Conservation (phyloP, 176 grass and related monocot species). For the Dendrocalamus sinicus region DNA sequence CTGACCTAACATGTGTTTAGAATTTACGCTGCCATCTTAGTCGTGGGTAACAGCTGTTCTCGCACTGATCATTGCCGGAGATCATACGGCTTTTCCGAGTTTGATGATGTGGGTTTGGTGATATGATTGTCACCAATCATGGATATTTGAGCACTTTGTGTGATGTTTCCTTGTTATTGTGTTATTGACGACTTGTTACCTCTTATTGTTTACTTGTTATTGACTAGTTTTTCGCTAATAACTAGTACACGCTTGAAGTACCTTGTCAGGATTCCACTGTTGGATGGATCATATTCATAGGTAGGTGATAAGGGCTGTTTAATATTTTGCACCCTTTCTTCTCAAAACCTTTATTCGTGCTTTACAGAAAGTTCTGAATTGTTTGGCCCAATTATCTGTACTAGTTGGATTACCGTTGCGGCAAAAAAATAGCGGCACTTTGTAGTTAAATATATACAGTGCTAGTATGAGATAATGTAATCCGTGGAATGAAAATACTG, state of each 20-base stretch:
- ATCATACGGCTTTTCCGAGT: slow-evolving; percentile 30
- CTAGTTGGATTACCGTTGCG: background rate
- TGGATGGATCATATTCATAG: background rate
- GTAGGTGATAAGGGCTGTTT: background rate
- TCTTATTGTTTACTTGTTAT: background rate
- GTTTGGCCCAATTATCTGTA: slow-evolving; percentile 39
- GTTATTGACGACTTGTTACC: slow-evolving; percentile 23
- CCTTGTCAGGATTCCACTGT: slow-evolving; percentile 32
- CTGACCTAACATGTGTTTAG: slow-evolving; percentile 44
- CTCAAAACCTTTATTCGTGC: background rate
- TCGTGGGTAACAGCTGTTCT: slow-evolving; percentile 49
- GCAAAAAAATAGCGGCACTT: background rate
- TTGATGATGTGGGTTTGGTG: slow-evolving; percentile 24
- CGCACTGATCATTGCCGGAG: slow-evolving; percentile 23
- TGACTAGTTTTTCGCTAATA: background rate
- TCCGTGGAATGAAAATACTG: slow-evolving; percentile 16
- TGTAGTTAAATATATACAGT: background rate
- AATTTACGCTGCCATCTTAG: slow-evolving; percentile 35
- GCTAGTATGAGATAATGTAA: background rate
- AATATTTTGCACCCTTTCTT: background rate
- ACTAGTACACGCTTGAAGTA: background rate
- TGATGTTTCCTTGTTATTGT: slow-evolving; percentile 26
- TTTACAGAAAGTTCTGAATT: slow-evolving; percentile 31
- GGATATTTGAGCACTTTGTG: background rate
- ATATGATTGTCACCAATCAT: slow-evolving; percentile 24